Percentiles rank a stretch among this genome's conserved stretches.
phyloP scores from a whole-genome alignment of 805 yeast genomes.

The Yueomyces sp. region DNA sequence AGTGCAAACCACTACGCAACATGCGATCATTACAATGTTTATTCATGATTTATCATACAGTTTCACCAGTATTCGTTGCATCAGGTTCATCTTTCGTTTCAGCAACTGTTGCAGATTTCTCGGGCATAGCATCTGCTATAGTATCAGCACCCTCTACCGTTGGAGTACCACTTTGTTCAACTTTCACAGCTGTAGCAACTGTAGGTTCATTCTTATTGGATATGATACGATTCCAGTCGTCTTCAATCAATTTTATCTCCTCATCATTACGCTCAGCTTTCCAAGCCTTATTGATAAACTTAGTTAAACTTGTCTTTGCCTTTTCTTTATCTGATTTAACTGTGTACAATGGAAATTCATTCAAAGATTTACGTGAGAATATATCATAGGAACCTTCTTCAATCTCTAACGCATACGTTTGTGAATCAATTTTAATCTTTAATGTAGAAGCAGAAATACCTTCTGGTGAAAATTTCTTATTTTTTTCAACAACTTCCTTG shows the following conservation, averaged over 20 bases:
- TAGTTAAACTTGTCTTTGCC: constrained; percentile 24
- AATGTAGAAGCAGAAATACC: constrained; percentile 59
- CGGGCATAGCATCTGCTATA: no score
- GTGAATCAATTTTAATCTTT: constrained; percentile 65
- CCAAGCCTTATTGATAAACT: constrained; percentile 45
- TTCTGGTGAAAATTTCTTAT: constrained; percentile 24
- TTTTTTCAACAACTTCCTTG: not conserved
- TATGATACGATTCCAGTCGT: constrained; percentile 7
- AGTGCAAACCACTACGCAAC: no score
- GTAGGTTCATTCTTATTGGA: no score
- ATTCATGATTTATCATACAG: no score
- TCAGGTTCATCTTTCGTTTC: no score
- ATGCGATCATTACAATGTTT: no score
- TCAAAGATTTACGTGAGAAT: constrained; percentile 50
- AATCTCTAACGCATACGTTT: constrained; percentile 68
- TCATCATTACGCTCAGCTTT: constrained; percentile 31
- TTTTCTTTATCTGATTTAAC: constrained; percentile 20
- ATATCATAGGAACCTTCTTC: constrained; percentile 71
- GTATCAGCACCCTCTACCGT: no score
- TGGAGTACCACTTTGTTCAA: no score
- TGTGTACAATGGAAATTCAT: constrained; percentile 24
- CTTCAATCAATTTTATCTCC: constrained; percentile 13
- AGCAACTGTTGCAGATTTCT: no score
- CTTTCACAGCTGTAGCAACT: no score
- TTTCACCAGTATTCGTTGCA: no score